Conservation (phyloP, 2,329 filamentous ascomycete species). For the Alternaria hordeiaustralica region DNA sequence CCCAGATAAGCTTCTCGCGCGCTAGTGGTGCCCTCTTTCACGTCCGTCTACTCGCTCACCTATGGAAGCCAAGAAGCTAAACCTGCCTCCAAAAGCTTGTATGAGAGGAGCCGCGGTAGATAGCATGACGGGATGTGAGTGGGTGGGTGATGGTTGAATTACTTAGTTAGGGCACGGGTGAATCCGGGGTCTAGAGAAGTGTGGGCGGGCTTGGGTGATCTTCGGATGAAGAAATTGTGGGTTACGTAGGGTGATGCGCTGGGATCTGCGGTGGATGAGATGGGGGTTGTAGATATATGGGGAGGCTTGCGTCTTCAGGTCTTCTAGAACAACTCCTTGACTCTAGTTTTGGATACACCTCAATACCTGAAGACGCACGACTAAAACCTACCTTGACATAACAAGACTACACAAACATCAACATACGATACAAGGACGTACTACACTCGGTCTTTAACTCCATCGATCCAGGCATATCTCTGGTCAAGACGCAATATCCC, state of each 20-base stretch:
- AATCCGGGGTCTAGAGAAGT: background rate
- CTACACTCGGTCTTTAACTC: too few relatives aligned
- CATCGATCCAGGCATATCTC: too few relatives aligned
- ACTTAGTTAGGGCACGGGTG: background rate
- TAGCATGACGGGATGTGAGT: background rate
- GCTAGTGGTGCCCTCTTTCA: conserved; percentile 5
- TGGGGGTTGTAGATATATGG: background rate
- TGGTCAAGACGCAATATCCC: too few relatives aligned
- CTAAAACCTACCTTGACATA: too few relatives aligned
- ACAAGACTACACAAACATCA: too few relatives aligned
- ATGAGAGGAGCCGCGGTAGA: background rate
- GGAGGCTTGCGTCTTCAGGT: background rate
- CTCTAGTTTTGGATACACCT: too few relatives aligned
- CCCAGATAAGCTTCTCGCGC: conserved; percentile 10
- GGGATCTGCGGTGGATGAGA: background rate
- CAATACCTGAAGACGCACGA: too few relatives aligned
- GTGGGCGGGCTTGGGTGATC: background rate
- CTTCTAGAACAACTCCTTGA: too few relatives aligned
- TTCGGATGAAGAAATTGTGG: background rate
- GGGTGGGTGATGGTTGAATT: background rate
- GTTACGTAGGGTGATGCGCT: background rate
- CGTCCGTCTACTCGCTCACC: background rate
- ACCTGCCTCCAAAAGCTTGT: background rate
- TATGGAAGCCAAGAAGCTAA: background rate
- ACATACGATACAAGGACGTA: too few relatives aligned